Base-by-base conservation (phyloP, 352 stramenopile species). In the Phytophthora cactorum region DNA sequence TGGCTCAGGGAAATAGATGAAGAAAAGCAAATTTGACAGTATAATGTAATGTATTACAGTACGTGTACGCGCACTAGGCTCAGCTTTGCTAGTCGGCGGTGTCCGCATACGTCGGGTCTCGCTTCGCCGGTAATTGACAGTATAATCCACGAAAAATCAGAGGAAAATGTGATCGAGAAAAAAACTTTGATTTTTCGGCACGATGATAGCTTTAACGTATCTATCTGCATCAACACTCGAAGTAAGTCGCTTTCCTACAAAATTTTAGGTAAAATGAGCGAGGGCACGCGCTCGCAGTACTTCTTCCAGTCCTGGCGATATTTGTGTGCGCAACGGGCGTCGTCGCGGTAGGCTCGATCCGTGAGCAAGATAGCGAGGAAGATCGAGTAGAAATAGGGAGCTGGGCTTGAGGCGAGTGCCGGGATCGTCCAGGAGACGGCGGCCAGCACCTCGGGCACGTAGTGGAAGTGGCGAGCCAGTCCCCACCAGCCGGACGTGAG, bases 301-400 rank as follows among this genome's bases (percentile, higher is more conserved):
- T 98, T 91, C 39, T 95, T 83, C 86, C 95, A 99, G 79, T 98
- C 95, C 34, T 96, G 89, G 44, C 90, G 92, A 81, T 99, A 99
- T 83, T 99, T 99, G 62, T 92, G 79, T 6, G 76, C 72, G 73
- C 97, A 99, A 44, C 94, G 90, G 5, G 97, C 91, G 49, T 98
- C 95, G 82, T 99, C 97, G 56, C 97, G 89, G 56, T 93, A 97
- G 11, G 96, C 95, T 61, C 97, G 87, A 79, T 99, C 96, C 1
- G 92, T 90, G 52, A 99, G 86, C 17, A 99, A 76, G 29, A 98
- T 75, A 6, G 90, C 97, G 45, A 99, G 83, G 78, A 95, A 99
- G 1, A 79, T 52, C 2, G 91, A 66, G 77, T 96, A 97, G 66
- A 96, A 97, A 74, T 97, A 96, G 10, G 91, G 91, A 15, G 93